Evolutionary conservation across 2,329 filamentous ascomycete species (phyloP), one percentile per base, ranked within the genome.

Genomic region (Metarhizium guizhouense): DNA sequence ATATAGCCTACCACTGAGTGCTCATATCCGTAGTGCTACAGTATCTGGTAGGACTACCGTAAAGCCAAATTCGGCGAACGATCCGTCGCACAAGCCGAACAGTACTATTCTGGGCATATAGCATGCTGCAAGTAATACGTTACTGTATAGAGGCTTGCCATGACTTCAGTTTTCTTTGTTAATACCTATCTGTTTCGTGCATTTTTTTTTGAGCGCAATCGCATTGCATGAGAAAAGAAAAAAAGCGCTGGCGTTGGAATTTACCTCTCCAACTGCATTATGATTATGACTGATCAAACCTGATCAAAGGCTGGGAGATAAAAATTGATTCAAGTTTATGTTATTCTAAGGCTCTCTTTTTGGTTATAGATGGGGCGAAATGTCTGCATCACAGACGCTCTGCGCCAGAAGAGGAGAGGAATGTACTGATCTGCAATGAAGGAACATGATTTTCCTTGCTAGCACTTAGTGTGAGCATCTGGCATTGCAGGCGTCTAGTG

Each of bases 1-100:
- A 66, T 99, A 99, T 65, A 81, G 75, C 34, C 73, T 86, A 38
- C 83, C 83, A 3, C 72, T 86, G 53, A 86, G 81, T 62, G 79
- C 81, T 61, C 79, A 77, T 54, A 70, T 83, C 42, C 75, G 82
- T 59, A 85, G 79, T 60, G 80, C 81, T 8, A 76, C 80, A 7
- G 82, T 86, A 48, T 79, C 81, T 10, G 82, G 81, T 36, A 76
- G 82, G 61, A 79, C 79, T 10, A 78, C 74, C 1, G 81, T 86
- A 58, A 82, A 84, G 62, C 81, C 82, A 3, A 85, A 85, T 63
- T 78, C 81, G 16, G 79, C 79, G n/a, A 81, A 79, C 58, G 75
- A 83, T 56, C 80, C 79, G 20, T 74, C 86, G n/a, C 77, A 79
- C 57, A 78, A 83, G 38, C 84, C 89, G 51, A 95, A 94, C 68